Base-by-base conservation (phyloP, 2,329 filamentous ascomycete species). In the Apiospora saccharicola region DNA sequence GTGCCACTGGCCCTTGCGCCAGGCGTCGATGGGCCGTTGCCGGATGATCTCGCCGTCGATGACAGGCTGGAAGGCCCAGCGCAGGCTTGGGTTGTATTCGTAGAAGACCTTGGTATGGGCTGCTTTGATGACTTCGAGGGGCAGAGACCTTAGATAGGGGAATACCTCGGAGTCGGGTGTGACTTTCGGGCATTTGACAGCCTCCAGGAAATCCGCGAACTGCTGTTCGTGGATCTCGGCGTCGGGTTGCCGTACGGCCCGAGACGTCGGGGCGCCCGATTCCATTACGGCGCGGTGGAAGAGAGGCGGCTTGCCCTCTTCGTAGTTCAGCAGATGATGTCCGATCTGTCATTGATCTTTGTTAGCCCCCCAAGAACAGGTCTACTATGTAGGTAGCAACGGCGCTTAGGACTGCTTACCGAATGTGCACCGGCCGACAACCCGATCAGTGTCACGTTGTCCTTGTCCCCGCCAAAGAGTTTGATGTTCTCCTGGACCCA, bases 401-500 rank as follows among this genome's bases (percentile, higher is more conserved):
- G n/a, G n/a, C n/a, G n/a, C n/a, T n/a, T n/a, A n/a, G n/a, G n/a
- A 76, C 22, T 13, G 14, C 79, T 72, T 79, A 86, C 84, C 16
- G 86, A 88, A 76, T 90, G 87, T 10, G 84, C 86, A 26, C 87
- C 87, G 4, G 87, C 87, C 70, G 84, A 86, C 16, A 81, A 76
- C 2, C 86, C 88, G 81, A 84, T 85, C 67, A 88, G 76, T 0
- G 86, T 87, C 19, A 89, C 85, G 51, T 86, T 83, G 6, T 79
- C 74, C 0, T 83, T 82, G 74, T 90, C 85, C 47, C 88, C 88
- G 1, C 87, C 88, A 75, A 90, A 90, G 1, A 80, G 79, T 3
- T 76, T 78, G 70, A 90, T 88, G 72, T 90, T 89, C 43, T 88
- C 85, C 69, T 85, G 83, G 1, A 90, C 84, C 88, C 88, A 90